Base-by-base conservation (phyloP, 257 asterid species). In the Osmanthus fragrans region DNA sequence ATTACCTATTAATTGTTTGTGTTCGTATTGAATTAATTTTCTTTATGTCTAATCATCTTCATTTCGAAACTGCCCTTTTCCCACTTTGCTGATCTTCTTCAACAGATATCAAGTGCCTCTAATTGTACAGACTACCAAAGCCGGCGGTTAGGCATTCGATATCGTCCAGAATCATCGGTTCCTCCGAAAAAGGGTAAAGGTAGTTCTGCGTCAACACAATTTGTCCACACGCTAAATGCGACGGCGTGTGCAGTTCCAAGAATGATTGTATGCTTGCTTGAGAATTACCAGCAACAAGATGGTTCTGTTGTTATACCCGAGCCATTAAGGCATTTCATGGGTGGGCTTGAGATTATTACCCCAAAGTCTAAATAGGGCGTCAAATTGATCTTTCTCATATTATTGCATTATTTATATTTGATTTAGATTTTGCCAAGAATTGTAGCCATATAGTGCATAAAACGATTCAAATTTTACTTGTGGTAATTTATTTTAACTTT, bases 41-140 rank as follows among this genome's bases (percentile, higher is more conserved):
- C 27, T 76, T 16, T 10, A 2, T 66, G 60, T 30, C 27, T 56
- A 15, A 47, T 47, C 58, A 47, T 47, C 21, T 47, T 16, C 7
- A 47, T 16, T 47, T 47, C 25, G 4, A n/a, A 56, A 56, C 8
- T 56, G 10, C 33, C 69, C 69, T 27, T 47, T 16, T 47, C 21
- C 21, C 58, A 47, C n/a, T 4, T 15, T 16, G 58, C 21, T 47
- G 70, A 73, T 33, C 76, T 81, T 69, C 3, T 34, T 79, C 56
- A 18, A 76, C 93, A 96, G 98, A 96, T 96, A 82, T 96, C 99
- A 49, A 96, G 98, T 82, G 97, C 99, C 71, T 93, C 99, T 29
- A 96, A 96, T 72, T 96, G 99, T 78, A 92, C 97, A 6, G 99
- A 93, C 86, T 96, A 93, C 84, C 99, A 96, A 81, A 96, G 99